Evolutionary conservation across 176 grass and related monocot species (phyloP), one percentile per base, ranked within the genome.

Genomic region (Oryza rufipogon): DNA sequence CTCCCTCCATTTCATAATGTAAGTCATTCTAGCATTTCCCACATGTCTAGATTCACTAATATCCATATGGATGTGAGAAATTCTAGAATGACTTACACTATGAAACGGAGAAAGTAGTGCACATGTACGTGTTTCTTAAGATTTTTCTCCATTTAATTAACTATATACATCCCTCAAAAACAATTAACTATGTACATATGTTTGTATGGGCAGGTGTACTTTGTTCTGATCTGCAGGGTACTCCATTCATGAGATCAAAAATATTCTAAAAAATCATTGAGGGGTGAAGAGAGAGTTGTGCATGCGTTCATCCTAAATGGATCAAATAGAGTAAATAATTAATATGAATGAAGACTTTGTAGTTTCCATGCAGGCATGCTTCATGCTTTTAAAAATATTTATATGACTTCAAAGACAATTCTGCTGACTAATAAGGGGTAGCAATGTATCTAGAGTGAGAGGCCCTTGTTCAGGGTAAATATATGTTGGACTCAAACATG

Each of bases 161-260:
- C 58, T 23, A 22, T 61, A 61, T 61, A 61, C 11, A n/a, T n/a
- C 34, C 34, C 34, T 36, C 34, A 36, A 36, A 36, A 36, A 36
- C 3, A 76, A 16, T 72, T 56, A 71, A 54, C 58, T 22, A 60
- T 60, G n/a, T 60, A 60, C 12, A 22, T 61, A 61, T 25, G 9
- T 39, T 79, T 71, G 17, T 64, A 78, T 85, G 84, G 76, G 20
- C 30, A 80, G 11, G 69, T 84, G 9, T 36, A 8, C 10, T 26
- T 47, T 61, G 20, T 17, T 41, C 39, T 41, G 2, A 32, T 32
- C 39, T 41, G 39, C n/a, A 70, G 47, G 33, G 33, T 85, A 73
- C 17, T 63, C 45, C 64, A 56, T 33, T 25, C 12, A 46, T 90
- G 45, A 48, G 11, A 67, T 22, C 16, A 41, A 41, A 17, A 22